phyloP scores from a whole-genome alignment of 139 green algal genomes.

The Coccomyxa sp. region DNA sequence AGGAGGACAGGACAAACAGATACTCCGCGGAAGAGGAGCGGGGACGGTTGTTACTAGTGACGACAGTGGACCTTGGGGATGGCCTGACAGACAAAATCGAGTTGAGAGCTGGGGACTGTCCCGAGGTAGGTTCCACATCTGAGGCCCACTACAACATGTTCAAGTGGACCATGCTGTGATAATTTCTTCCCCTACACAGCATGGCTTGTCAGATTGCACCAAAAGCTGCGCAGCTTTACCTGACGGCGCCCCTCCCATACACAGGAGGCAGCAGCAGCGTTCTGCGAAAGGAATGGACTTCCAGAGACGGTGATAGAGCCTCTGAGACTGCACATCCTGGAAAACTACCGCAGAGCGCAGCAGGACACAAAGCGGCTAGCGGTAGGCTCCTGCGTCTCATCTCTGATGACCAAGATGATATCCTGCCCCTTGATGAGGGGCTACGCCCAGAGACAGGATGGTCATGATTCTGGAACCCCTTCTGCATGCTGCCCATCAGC shows the following conservation, averaged over 20 bases:
- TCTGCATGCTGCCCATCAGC: background rate
- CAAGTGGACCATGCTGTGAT: too few relatives aligned
- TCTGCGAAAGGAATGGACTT: conserved; percentile 62
- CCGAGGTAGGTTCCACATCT: conserved; percentile 13
- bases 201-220: background rate
- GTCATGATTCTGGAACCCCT: background rate
- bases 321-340: conserved; percentile 63
- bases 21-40: background rate
- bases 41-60: conserved; percentile 57
- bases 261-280: conserved; percentile 47
- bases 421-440: background rate
- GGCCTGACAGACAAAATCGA: conserved; percentile 56
- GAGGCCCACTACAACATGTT: background rate
- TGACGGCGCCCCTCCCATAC: background rate
- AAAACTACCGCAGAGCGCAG: conserved; percentile 53
- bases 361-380: too few relatives aligned
- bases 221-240: background rate
- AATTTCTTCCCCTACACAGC: background rate
- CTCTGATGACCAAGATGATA: background rate
- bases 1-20: background rate
- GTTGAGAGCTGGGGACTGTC: conserved; percentile 56
- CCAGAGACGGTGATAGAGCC: conserved; percentile 50
- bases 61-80: conserved; percentile 79
- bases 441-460: background rate
- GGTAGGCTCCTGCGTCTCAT: background rate